Percentiles rank a stretch among this genome's conserved stretches.
Evolutionary conservation across 345 rosid species (phyloP).

Genomic region (Populus euphratica): DNA sequence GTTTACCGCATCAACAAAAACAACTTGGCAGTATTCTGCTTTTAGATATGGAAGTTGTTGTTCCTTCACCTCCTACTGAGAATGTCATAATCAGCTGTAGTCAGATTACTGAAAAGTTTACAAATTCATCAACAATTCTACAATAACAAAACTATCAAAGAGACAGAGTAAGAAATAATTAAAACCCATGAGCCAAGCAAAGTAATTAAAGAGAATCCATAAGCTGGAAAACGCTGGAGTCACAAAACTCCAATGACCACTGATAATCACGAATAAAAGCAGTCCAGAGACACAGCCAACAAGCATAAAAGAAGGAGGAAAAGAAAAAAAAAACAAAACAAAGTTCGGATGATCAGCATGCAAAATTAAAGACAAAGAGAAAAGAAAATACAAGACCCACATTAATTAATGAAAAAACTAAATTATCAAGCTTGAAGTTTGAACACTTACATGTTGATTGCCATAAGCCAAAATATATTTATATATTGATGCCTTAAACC

Average conservation of each 20-base stretch:
- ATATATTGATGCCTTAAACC: background rate
- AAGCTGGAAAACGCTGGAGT: background rate
- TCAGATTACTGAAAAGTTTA: background rate
- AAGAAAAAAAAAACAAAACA: background rate
- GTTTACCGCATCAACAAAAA: slow-evolving; percentile 14
- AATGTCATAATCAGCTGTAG: background rate
- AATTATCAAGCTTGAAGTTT: background rate
- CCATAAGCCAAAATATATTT: background rate
- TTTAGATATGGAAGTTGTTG: background rate
- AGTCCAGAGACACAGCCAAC: background rate
- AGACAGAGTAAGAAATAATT: background rate
- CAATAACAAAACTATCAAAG: background rate
- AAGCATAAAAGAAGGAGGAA: background rate
- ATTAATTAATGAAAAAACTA: background rate
- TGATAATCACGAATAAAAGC: background rate
- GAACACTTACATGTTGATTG: background rate
- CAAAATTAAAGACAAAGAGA: background rate
- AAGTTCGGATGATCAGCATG: background rate
- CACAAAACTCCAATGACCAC: background rate
- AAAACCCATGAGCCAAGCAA: background rate
- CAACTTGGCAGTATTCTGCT: background rate
- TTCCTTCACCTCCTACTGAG: background rate
- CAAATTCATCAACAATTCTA: background rate
- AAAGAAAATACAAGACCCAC: background rate
- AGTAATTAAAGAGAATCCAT: background rate